phyloP scores from a whole-genome alignment of 768 basidiomycete genomes.

The Pholiota microspora region DNA sequence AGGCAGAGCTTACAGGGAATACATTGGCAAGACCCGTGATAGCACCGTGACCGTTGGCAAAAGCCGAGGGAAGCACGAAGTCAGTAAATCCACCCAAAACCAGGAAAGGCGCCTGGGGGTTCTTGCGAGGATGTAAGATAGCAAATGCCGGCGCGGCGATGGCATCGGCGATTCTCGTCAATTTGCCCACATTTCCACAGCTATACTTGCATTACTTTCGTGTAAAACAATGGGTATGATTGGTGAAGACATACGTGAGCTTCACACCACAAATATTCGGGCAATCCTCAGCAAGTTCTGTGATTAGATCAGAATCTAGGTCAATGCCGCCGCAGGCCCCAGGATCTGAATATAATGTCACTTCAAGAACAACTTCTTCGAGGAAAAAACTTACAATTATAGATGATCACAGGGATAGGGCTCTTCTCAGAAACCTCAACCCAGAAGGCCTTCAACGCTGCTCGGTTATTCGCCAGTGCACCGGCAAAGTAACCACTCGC shows the following conservation, averaged over 20 bases:
- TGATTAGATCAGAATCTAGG: conserved; percentile 85
- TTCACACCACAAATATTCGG: conserved; percentile 86
- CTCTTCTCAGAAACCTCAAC: conserved; percentile 74
- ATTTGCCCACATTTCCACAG: conserved; percentile 90
- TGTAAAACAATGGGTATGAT: not conserved
- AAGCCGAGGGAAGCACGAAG: conserved; percentile 72
- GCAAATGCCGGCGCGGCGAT: conserved; percentile 59
- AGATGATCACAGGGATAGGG: conserved; percentile 85
- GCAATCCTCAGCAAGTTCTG: conserved; percentile 71
- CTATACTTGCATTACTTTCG: conserved; percentile 32
- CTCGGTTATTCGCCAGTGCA: conserved; percentile 54
- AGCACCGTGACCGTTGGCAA: conserved; percentile 79
- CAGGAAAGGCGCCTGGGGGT: conserved; percentile 66
- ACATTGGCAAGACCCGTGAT: conserved; percentile 89
- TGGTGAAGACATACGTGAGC: conserved; percentile 61
- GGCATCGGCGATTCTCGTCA: conserved; percentile 76
- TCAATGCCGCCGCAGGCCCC: conserved; percentile 89
- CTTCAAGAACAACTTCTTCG: conserved; percentile 10
- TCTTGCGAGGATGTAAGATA: conserved; percentile 63
- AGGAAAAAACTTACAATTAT: conserved; percentile 64
- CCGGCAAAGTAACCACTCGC: conserved; percentile 87
- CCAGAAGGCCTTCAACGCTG: conserved; percentile 78
- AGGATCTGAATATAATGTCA: conserved; percentile 53
- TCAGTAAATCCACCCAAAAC: conserved; percentile 87
- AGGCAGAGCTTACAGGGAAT: conserved; percentile 54